Evolutionary conservation across 306 rosid genomes (phyloP).

Genomic region (Alnus glutinosa): DNA sequence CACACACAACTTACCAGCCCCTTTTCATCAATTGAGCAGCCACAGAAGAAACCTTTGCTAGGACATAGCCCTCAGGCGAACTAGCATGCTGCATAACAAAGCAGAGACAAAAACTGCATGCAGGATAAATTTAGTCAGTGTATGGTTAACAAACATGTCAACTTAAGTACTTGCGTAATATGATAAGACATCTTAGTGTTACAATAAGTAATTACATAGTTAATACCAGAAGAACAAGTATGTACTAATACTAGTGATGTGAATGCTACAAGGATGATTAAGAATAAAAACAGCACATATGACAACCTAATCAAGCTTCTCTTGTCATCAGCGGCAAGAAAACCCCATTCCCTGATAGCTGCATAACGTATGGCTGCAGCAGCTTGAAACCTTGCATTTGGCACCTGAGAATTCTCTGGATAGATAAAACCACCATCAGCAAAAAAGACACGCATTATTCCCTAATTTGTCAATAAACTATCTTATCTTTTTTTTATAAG

Average conservation of each 20-base stretch:
- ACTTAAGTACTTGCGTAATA: constrained; percentile 7
- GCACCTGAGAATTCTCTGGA: constrained; percentile 78
- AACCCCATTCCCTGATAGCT: constrained; percentile 93
- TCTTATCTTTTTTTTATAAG: too few relatives aligned
- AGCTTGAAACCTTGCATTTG: constrained; percentile 92
- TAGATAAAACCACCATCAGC: constrained; percentile 36
- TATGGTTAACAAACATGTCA: constrained; percentile 22
- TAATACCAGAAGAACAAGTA: neutral
- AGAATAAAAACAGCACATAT: neutral
- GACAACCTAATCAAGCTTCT: constrained; percentile 77
- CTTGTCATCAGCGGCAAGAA: constrained; percentile 67
- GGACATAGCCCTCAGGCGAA: constrained; percentile 77
- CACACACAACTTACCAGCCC: constrained; percentile 71
- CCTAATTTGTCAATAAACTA: too few relatives aligned
- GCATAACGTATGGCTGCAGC: constrained; percentile 91
- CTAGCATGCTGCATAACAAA: constrained; percentile 81
- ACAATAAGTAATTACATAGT: neutral
- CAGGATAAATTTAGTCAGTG: constrained; percentile 27
- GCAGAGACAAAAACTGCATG: constrained; percentile 86
- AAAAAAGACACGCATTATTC: neutral
- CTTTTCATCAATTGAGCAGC: constrained; percentile 95
- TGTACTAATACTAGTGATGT: neutral
- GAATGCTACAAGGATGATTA: neutral
- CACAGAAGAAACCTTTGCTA: constrained; percentile 86
- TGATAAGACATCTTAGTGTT: constrained; percentile 5